phyloP scores from a whole-genome alignment of 495 filamentous ascomycete species.

The Hypoxylon cercidicola region DNA sequence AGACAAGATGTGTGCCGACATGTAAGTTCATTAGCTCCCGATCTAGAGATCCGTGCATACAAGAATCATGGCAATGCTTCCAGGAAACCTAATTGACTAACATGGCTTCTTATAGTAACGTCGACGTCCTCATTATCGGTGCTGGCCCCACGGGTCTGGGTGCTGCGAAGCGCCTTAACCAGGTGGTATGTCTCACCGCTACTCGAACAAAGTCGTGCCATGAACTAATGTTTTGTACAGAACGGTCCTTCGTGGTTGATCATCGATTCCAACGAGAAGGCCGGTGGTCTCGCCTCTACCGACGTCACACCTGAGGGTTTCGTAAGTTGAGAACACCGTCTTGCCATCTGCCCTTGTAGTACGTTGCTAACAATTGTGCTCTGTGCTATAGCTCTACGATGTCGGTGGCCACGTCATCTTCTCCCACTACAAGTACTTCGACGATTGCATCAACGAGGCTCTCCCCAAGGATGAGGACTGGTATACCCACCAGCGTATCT shows the following conservation, averaged over 20 bases:
- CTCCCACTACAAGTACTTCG: constrained; percentile 99
- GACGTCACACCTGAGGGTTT: constrained; percentile 97
- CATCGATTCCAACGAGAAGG: constrained; percentile 89
- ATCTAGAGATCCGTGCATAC: not conserved
- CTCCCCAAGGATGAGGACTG: constrained; percentile 93
- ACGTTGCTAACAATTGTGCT: constrained; percentile 39
- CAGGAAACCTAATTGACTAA: constrained; percentile 42
- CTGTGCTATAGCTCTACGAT: constrained; percentile 82
- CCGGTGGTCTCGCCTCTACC: constrained; percentile 96
- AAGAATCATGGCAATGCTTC: not conserved
- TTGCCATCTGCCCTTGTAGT: not conserved
- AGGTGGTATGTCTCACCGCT: constrained; percentile 75
- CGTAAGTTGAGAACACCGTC: constrained; percentile 69
- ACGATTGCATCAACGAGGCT: constrained; percentile 97
- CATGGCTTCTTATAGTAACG: constrained; percentile 65
- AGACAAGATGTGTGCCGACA: constrained; percentile 48
- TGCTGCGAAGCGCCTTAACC: constrained; percentile 96
- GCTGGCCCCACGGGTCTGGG: constrained; percentile 96
- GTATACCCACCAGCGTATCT: constrained; percentile 98
- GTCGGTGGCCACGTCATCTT: constrained; percentile 99
- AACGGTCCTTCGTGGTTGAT: constrained; percentile 95
- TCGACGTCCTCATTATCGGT: constrained; percentile 98
- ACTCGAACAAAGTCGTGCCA: constrained; percentile 15
- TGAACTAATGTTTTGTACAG: constrained; percentile 59
- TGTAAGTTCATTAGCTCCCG: constrained; percentile 40